These are phyloP conservation scores for Nothophaeocryptopus gaeumannii DNA, from an alignment of 2,329 filamentous ascomycete genomes.

Conservation along the genomic window DNA sequence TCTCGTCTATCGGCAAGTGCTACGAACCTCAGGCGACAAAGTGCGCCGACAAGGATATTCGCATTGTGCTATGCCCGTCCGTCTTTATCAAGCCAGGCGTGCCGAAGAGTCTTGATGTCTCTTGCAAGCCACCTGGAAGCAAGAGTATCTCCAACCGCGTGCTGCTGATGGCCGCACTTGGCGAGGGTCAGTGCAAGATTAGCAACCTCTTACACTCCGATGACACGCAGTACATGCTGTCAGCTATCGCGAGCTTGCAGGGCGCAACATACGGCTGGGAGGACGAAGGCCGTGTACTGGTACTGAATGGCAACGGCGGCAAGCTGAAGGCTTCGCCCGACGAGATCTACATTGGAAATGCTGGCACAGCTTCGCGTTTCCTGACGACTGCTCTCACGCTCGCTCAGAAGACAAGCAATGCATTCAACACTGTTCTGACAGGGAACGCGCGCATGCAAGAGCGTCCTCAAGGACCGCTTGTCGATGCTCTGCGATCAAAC, in stretches of 20 bases:
- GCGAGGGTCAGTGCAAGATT: slow-evolving; percentile 79
- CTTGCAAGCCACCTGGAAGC: slow-evolving; percentile 85
- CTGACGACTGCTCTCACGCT: slow-evolving; percentile 87
- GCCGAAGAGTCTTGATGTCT: slow-evolving; percentile 61
- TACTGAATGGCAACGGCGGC: slow-evolving; percentile 89
- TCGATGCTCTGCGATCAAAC: slow-evolving; percentile 83
- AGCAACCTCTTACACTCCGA: slow-evolving; percentile 93
- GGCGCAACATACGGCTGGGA: slow-evolving; percentile 92
- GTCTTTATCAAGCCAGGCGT: slow-evolving; percentile 72
- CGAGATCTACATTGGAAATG: slow-evolving; percentile 89
- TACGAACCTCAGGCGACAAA: slow-evolving; percentile 83
- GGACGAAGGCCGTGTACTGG: slow-evolving; percentile 84
- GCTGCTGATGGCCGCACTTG: slow-evolving; percentile 87
- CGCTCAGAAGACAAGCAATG: slow-evolving; percentile 62
- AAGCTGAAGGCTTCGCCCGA: slow-evolving; percentile 71
- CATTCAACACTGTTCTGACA: slow-evolving; percentile 74
- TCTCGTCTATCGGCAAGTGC: slow-evolving; percentile 85
- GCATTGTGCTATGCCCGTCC: slow-evolving; percentile 76
- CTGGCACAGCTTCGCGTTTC: slow-evolving; percentile 92
- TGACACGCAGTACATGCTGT: slow-evolving; percentile 95
- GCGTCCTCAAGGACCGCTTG: slow-evolving; percentile 86
- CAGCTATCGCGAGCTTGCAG: slow-evolving; percentile 78
- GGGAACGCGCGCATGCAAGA: slow-evolving; percentile 97
- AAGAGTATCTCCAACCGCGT: slow-evolving; percentile 98
- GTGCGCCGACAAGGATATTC: slow-evolving; percentile 81